A percentile compares a stretch with the other conserved stretches of the same genome.
phyloP scores from a whole-genome alignment of 106 monocot species.

The Apostasia ramifera region DNA sequence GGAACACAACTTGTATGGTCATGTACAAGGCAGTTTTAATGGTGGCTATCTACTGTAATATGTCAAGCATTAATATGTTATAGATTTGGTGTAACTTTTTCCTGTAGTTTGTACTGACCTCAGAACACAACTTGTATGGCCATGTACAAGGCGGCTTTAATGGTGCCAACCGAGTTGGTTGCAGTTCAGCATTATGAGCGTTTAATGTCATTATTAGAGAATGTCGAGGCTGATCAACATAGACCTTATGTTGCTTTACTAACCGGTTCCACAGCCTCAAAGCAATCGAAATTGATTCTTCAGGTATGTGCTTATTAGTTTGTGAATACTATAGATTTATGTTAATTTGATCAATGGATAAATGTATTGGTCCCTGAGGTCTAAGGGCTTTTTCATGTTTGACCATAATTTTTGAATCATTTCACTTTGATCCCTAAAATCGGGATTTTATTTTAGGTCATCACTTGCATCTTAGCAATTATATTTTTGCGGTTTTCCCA shows the following conservation, averaged over 20 bases:
- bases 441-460: no score
- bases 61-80: neutral
- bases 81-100: no score
- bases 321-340: neutral
- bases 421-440: no score
- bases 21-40: conserved; percentile 79
- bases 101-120: neutral
- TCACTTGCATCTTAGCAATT: no score
- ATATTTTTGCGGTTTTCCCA: no score
- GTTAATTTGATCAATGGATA: no score
- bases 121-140: neutral
- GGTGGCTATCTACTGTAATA: conserved; percentile 45
- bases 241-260: conserved; percentile 78
- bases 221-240: conserved; percentile 23
- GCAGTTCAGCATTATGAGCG: conserved; percentile 86
- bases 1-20: neutral
- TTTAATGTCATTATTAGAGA: conserved; percentile 57
- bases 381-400: neutral
- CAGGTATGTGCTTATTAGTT: conserved; percentile 27
- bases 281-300: conserved; percentile 53
- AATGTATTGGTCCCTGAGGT: no score
- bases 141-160: conserved; percentile 79
- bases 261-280: conserved; percentile 80
- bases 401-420: neutral
- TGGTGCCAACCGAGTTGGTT: conserved; percentile 95